A percentile compares a stretch with the other conserved stretches of the same genome.
Evolutionary conservation across 208 protist genomes (phyloP).

Genomic region (Angomonas ambiguus): DNA sequence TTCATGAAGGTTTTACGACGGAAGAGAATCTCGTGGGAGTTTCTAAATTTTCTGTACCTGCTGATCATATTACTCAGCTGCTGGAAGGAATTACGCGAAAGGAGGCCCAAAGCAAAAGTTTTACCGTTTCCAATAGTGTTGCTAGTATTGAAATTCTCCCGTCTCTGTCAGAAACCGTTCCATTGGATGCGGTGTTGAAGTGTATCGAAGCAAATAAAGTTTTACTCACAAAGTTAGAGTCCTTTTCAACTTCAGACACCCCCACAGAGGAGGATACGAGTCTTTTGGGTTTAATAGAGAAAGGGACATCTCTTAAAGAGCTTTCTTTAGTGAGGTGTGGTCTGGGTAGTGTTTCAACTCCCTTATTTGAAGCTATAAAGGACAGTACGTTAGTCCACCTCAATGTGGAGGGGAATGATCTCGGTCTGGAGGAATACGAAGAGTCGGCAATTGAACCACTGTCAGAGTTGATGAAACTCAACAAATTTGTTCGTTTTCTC

Average conservation of each 20-base stretch:
- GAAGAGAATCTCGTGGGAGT: neutral
- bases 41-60: constrained; percentile 2
- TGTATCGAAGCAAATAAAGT: neutral
- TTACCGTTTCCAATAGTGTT: constrained; percentile 5
- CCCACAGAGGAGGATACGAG: neutral
- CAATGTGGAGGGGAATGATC: constrained; percentile 45
- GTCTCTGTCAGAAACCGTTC: constrained; percentile 10
- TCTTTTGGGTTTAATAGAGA: neutral
- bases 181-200: constrained; percentile 8
- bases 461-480: constrained; percentile 47
- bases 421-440: constrained; percentile 32
- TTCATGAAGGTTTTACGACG: neutral
- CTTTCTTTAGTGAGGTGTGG: constrained; percentile 9
- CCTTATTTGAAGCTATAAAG: constrained; percentile 20
- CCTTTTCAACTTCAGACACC: neutral
- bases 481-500: constrained; percentile 69
- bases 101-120: constrained; percentile 12
- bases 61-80: constrained; percentile 19
- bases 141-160: constrained; percentile 12
- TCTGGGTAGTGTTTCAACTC: constrained; percentile 5
- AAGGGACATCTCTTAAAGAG: neutral
- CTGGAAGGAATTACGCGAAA: constrained; percentile 7
- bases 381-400: constrained; percentile 21
- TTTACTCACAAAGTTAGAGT: neutral
- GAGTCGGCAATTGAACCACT: constrained; percentile 31